Evolutionary conservation across 345 rosid species (phyloP), one percentile per base, ranked within the genome.

Genomic region (Trapa incisa): DNA sequence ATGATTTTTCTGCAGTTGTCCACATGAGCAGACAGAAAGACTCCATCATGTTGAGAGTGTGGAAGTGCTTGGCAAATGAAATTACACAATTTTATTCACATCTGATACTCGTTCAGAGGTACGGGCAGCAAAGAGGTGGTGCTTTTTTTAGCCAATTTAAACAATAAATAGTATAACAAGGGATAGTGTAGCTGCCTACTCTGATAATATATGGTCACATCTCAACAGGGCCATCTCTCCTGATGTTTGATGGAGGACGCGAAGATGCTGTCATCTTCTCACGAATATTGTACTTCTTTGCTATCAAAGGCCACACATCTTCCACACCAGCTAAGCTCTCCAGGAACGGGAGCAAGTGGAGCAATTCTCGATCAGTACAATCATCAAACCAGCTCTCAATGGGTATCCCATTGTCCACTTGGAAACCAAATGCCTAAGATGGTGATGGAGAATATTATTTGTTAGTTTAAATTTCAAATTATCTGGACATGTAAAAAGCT

Each of bases 351-450:
- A 94, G 83, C 35, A 94, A 70, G 29, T 69, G 72, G 54, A 94
- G 99, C 75, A 94, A 80, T 74, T 91, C 98, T 72, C 85, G 83
- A 74, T 95, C 99, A 0, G 81, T 65, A 1, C 82, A 86, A 75
- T 95, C 96, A 35, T 86, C 90, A 50, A 95, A 95, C 99, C 99
- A 95, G 83, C 99, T 95, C 81, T 89, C 96, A 41, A 95, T 95
- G 14, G 99, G 97, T 64, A 95, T 88, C 15, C 99, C 99, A 47
- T 95, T 95, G 75, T 95, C 98, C 74, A 95, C 94, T 84, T 95
- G 99, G 76, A 95, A 95, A 47, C 99, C 98, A 77, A 91, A 95
- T 67, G 94, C 99, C 99, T 91, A 73, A 50, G 58, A 71, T 70
- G 58, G 70, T 70, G 58, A 69, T 67, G 67, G 37, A 66, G 32